These are phyloP conservation scores for Cystobasidium onofrii DNA, from an alignment of 768 basidiomycete species.

Conservation along the genomic window DNA sequence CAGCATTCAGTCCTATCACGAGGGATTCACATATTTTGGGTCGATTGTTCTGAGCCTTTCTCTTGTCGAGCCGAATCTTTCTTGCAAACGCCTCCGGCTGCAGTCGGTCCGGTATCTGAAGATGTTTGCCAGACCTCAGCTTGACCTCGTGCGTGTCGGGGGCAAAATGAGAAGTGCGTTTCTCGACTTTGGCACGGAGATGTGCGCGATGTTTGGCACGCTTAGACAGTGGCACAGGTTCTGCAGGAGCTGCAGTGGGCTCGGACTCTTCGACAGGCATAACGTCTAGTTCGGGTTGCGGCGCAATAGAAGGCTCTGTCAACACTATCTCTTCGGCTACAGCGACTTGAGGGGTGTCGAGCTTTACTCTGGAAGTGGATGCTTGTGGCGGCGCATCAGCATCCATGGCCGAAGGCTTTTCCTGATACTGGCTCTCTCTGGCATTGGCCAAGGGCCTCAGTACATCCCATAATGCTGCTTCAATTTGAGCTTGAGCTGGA, in stretches of 20 bases:
- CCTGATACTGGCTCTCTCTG: neutral
- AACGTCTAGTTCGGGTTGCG: neutral
- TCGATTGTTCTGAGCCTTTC: neutral
- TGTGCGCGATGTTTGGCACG: neutral
- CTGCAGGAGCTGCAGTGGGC: neutral
- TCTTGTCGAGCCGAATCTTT: neutral
- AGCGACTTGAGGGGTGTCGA: neutral
- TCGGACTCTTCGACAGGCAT: neutral
- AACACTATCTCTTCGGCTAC: neutral
- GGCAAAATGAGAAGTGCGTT: neutral
- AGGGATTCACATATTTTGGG: neutral
- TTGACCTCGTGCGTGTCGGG: neutral
- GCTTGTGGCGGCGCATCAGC: neutral
- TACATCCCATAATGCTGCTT: conserved; percentile 16
- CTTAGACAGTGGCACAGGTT: neutral
- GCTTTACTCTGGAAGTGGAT: neutral
- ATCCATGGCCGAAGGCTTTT: neutral
- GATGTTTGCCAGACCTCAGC: neutral
- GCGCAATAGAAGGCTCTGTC: too few relatives aligned
- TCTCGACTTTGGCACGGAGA: neutral
- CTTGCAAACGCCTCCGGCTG: neutral
- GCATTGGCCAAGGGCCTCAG: conserved; percentile 30
- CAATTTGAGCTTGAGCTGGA: conserved; percentile 9
- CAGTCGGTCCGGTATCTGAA: neutral
- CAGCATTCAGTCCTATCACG: conserved; percentile 3